phyloP scores from a whole-genome alignment of 2,329 filamentous ascomycete species.

The Penicillium sp. region DNA sequence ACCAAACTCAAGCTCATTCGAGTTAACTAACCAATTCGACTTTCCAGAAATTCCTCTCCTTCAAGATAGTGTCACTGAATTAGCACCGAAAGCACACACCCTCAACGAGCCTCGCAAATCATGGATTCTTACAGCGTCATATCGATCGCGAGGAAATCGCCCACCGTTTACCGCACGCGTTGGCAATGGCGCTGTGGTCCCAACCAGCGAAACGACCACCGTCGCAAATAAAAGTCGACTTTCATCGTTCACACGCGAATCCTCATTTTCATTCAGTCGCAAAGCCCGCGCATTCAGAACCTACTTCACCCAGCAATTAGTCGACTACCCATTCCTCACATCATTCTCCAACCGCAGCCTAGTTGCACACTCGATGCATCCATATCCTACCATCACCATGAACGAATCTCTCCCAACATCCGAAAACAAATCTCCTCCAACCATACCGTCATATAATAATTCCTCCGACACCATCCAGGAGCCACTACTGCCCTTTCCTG shows the following conservation, averaged over 20 bases:
- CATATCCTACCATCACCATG: slow-evolving; percentile 10
- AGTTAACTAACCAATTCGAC: slow-evolving; percentile 3
- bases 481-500: slow-evolving; percentile 10
- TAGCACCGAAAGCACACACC: slow-evolving; percentile 7
- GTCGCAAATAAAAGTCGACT: slow-evolving; percentile 22
- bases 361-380: slow-evolving; percentile 2
- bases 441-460: slow-evolving; percentile 3
- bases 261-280: slow-evolving; percentile 29
- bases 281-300: slow-evolving; percentile 34
- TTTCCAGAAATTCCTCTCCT: slow-evolving; percentile 29
- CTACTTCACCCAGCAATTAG: slow-evolving; percentile 31
- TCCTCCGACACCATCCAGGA: neutral
- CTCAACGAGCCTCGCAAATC: slow-evolving; percentile 12
- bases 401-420: slow-evolving; percentile 17
- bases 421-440: slow-evolving; percentile 4
- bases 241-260: slow-evolving; percentile 16
- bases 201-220: slow-evolving; percentile 20
- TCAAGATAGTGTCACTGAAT: slow-evolving; percentile 22
- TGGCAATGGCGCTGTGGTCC: slow-evolving; percentile 6
- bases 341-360: slow-evolving; percentile 23
- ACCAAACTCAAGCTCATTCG: neutral
- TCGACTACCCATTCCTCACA: slow-evolving; percentile 28
- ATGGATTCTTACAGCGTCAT: slow-evolving; percentile 15
- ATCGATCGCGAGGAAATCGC: slow-evolving; percentile 21
- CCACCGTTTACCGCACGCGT: slow-evolving; percentile 12